phyloP scores from a whole-genome alignment of 805 yeast genomes.

The Nakazawaea wyomingensis region DNA sequence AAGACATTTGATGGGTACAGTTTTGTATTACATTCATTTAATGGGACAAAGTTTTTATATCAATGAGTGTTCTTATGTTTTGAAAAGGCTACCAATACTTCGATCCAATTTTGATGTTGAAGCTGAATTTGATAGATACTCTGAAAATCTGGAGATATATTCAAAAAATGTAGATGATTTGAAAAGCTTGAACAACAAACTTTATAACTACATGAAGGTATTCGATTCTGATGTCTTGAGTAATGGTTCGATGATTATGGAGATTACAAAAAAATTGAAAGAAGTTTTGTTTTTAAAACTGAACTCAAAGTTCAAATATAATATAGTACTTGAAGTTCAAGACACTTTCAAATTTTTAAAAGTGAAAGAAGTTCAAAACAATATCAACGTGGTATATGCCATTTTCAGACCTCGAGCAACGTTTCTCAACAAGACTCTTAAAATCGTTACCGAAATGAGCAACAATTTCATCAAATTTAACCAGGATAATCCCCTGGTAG shows the following conservation, averaged over 20 bases:
- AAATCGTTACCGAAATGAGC: conserved; percentile 7
- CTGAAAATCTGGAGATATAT: conserved; percentile 3
- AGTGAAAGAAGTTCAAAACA: conserved; percentile 1
- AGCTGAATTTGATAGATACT: not conserved
- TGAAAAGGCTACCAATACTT: conserved; percentile 6
- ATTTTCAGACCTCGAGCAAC: not conserved
- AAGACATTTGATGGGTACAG: conserved; percentile 10
- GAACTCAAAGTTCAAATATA: not conserved
- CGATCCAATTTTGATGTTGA: not conserved
- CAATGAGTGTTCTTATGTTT: conserved; percentile 7
- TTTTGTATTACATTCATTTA: conserved; percentile 7
- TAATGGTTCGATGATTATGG: conserved; percentile 4
- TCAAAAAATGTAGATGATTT: conserved; percentile 1
- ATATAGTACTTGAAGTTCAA: conserved; percentile 7
- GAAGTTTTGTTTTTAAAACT: not conserved
- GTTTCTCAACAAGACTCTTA: conserved; percentile 3
- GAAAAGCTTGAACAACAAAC: not conserved
- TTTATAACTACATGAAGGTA: conserved; percentile 6
- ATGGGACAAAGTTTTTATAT: conserved; percentile 5
- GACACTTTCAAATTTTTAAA: conserved; percentile 1
- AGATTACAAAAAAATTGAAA: conserved; percentile 3
- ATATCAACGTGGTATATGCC: conserved; percentile 2
- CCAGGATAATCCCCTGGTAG: not conserved
- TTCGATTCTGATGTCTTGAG: conserved; percentile 6
- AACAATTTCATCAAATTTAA: not conserved